Conservation (phyloP, 805 yeast species). For the Wickerhamomyces hampshirensis region DNA sequence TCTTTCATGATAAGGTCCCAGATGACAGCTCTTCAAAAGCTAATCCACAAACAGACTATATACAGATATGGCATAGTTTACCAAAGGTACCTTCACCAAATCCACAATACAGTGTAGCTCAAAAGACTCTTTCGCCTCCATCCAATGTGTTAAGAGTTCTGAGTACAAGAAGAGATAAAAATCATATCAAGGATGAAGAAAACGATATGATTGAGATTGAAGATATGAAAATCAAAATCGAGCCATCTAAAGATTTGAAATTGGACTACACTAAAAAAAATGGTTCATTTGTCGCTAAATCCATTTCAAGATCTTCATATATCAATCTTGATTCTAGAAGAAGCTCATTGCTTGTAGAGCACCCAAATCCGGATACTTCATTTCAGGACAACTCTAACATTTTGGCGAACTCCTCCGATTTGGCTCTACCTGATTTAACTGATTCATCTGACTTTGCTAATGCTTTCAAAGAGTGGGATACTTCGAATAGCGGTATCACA, state of each 20-base stretch:
- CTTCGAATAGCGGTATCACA: conserved; percentile 3
- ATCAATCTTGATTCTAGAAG: conserved; percentile 19
- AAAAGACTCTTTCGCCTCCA: conserved; percentile 19
- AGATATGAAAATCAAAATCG: no score
- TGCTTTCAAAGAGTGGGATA: conserved; percentile 34
- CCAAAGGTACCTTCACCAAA: conserved; percentile 23
- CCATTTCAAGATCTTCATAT: conserved; percentile 20
- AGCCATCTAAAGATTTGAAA: no score
- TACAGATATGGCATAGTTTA: conserved; percentile 27
- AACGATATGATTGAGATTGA: conserved; percentile 6
- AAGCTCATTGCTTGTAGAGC: conserved; percentile 13
- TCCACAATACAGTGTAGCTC: conserved; percentile 18
- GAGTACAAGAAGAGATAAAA: conserved; percentile 15
- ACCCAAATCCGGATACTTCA: neutral
- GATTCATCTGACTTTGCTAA: conserved; percentile 44
- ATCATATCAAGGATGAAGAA: conserved; percentile 6
- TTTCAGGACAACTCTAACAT: conserved; percentile 1
- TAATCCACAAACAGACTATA: conserved; percentile 20
- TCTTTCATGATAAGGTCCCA: conserved; percentile 23
- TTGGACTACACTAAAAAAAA: conserved; percentile 4
- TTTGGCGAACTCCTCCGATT: conserved; percentile 7
- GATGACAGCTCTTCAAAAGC: conserved; percentile 1
- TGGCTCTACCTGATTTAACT: conserved; percentile 39
- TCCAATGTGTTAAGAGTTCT: conserved; percentile 18
- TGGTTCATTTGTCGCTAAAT: conserved; percentile 21